phyloP scores from a whole-genome alignment of 2,329 filamentous ascomycete genomes.

The Hymenoscyphus linearis region DNA sequence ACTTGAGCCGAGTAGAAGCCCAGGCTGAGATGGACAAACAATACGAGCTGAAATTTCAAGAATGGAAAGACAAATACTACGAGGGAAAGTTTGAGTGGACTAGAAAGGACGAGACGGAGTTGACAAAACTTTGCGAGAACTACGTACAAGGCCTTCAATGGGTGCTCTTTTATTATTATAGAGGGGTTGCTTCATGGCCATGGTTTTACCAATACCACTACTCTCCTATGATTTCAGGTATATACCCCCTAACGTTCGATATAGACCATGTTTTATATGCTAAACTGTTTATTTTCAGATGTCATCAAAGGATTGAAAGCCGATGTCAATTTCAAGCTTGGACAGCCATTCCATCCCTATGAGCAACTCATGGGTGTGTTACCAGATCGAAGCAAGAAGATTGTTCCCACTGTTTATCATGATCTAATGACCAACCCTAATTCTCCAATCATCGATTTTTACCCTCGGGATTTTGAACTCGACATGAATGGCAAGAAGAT shows the following conservation, averaged over 20 bases:
- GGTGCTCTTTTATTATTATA: constrained; percentile 98
- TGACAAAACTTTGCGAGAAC: constrained; percentile 82
- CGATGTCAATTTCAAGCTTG: constrained; percentile 86
- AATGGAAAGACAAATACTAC: constrained; percentile 96
- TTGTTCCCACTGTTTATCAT: constrained; percentile 83
- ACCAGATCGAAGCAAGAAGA: constrained; percentile 94
- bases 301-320: constrained; percentile 83
- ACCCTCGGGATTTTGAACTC: constrained; percentile 91
- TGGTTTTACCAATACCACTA: constrained; percentile 99
- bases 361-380: constrained; percentile 98
- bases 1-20: constrained; percentile 72
- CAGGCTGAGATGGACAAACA: constrained; percentile 74
- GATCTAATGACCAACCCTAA: constrained; percentile 85
- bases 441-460: constrained; percentile 96
- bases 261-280: background rate
- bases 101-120: constrained; percentile 71
- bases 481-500: constrained; percentile 99
- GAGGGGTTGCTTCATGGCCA: constrained; percentile 94
- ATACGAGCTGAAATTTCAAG: constrained; percentile 83
- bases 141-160: constrained; percentile 97
- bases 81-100: constrained; percentile 86
- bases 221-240: constrained; percentile 88
- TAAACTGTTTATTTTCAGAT: constrained; percentile 44
- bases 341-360: constrained; percentile 90
- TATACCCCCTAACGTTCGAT: constrained; percentile 12